Conservation (phyloP, 345 rosid genomes). For the Gossypium thurberi region DNA sequence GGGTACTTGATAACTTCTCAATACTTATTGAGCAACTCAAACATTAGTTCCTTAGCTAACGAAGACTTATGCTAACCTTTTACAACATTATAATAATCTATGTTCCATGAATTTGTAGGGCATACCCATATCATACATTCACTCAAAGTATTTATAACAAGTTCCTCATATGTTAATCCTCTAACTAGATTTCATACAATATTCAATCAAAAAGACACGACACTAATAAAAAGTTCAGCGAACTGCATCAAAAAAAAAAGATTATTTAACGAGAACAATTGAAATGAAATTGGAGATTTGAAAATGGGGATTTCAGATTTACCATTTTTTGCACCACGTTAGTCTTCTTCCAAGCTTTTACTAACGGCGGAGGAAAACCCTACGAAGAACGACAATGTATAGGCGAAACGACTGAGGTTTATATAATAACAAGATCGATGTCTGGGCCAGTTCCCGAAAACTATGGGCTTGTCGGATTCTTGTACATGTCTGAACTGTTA, state of each 20-base stretch:
- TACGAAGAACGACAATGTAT: neutral
- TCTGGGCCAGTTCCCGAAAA: neutral
- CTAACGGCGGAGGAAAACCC: conserved; percentile 3
- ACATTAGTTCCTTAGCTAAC: neutral
- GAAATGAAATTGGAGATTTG: neutral
- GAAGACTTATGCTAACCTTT: neutral
- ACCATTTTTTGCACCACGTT: neutral
- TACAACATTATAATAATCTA: too few relatives aligned
- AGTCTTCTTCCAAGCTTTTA: neutral
- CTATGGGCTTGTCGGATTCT: neutral
- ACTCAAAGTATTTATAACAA: neutral
- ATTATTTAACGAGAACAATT: neutral
- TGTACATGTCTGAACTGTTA: neutral
- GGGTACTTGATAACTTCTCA: neutral
- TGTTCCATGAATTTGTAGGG: too few relatives aligned
- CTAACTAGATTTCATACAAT: neutral
- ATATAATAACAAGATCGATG: neutral
- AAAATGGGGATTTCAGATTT: neutral
- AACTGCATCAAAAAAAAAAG: neutral
- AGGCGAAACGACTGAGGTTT: neutral
- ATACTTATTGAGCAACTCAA: neutral
- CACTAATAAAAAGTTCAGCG: neutral
- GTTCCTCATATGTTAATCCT: neutral
- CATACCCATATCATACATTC: too few relatives aligned
- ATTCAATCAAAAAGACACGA: neutral